Evolutionary conservation across 2,329 filamentous ascomycete genomes (phyloP), one percentile per base, ranked within the genome.

Genomic region (Cladosporium austrohemisphaericum): DNA sequence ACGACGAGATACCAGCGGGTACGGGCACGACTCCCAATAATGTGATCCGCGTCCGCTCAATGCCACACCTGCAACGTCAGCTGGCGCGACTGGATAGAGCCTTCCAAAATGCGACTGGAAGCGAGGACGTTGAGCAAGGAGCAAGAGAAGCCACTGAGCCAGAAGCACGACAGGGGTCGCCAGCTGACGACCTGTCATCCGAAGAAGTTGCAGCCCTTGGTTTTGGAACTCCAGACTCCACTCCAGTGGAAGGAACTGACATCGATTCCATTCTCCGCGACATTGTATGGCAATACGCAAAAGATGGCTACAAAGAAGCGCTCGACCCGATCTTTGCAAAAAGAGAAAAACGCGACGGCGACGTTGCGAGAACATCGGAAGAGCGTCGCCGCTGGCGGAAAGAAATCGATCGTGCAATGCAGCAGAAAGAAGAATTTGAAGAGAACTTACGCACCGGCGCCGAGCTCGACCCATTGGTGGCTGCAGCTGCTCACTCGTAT

Each of bases 221-320:
- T 11, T 7, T 47, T 18, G 8, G n/a, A 4, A 20, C n/a, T n/a
- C n/a, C n/a, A n/a, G n/a, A n/a, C n/a, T 9, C 38, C 5, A 10
- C 10, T 3, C 10, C 26, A 18, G 11, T 11, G 10, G 19, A n/a
- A 10, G 32, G 22, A 22, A 8, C 29, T 7, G 11, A 2, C 25
- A 23, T 19, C 13, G 13, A 10, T 22, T 38, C 32, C 9, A 36
- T n/a, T 11, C 29, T 56, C 22, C 88, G 86, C 58, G 89, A 97
- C 63, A 86, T 96, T 3, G 73, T 97, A 1, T 96, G 95, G 62
- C 88, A 95, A 65, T 83, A 94, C 25, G 90, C 88, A 0, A 90
- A 96, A 66, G 86, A 95, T 67, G 86, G 89, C 0, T 88, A 95
- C 71, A 96, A 97, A 61, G 90, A 97, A 68, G 74, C 97, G 2